A percentile compares a stretch with the other conserved stretches of the same genome.
phyloP scores from a whole-genome alignment of 108 stramenopile genomes.

The Mediolabrus comicus region DNA sequence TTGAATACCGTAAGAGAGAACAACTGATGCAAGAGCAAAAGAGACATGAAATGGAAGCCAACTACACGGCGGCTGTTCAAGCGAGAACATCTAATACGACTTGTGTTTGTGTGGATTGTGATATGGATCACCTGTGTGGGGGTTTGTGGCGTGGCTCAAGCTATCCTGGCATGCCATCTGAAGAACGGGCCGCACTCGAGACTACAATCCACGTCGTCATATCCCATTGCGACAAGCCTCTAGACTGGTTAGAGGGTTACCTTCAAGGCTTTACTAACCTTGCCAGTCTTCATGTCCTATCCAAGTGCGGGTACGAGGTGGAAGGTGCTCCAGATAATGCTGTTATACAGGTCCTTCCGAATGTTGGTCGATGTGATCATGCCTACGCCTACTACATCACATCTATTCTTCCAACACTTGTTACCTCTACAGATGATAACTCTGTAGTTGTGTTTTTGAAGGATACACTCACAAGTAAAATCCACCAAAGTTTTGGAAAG shows the following conservation, averaged over 20 bases:
- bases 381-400: constrained; percentile 40
- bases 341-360: constrained; percentile 20
- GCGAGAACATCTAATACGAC: too few relatives aligned
- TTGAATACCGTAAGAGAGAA: too few relatives aligned
- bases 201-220: constrained; percentile 4
- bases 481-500: constrained; percentile 28
- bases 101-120: constrained; percentile 19
- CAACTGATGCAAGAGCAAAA: too few relatives aligned
- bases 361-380: constrained; percentile 51
- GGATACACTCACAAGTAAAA: constrained; percentile 11
- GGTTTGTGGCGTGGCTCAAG: constrained; percentile 8
- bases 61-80: too few relatives aligned
- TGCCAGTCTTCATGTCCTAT: constrained; percentile 22
- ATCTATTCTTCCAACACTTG: constrained; percentile 14
- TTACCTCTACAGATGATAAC: too few relatives aligned
- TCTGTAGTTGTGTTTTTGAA: constrained; percentile 33
- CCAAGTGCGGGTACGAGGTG: constrained; percentile 39
- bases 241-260: background rate
- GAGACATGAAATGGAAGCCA: too few relatives aligned
- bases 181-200: background rate
- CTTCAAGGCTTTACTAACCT: constrained; percentile 7
- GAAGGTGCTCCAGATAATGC: constrained; percentile 23
- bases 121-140: constrained; percentile 1
- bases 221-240: background rate
- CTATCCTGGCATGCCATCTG: background rate